Base-by-base conservation (phyloP, 257 asterid species). In the Gentiana macrophylla region DNA sequence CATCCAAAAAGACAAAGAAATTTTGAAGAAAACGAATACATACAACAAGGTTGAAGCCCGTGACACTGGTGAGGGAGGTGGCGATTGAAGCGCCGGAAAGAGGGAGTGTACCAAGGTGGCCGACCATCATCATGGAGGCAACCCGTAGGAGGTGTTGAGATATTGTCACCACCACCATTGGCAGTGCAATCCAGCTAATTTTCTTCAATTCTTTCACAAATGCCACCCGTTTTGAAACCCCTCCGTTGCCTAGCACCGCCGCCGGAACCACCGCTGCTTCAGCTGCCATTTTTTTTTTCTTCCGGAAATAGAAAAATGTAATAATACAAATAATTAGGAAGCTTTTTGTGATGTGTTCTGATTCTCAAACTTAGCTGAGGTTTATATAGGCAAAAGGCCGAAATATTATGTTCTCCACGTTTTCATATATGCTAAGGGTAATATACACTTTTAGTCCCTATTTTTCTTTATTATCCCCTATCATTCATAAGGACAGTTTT, bases 11-110 rank as follows among this genome's bases (percentile, higher is more conserved):
- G 6, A 38, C 4, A 38, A 38, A 38, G 44, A 38, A 38, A 38
- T 38, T 3, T 4, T 38, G 8, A 38, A 38, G 44, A 38, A 38
- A 38, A 38, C 24, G 7, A 8, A 4, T 38, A 38, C 45, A 38
- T 70, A 77, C 83, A 38, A 77, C 37, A 37, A 77, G 52, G 49
- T 79, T 77, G 61, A 67, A 77, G 33, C 83, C 75, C 8, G 79
- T 67, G 48, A 77, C 79, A 38, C 70, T 73, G 9, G 69, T 57
- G 59, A 77, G 62, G 41, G 83, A 73, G 6, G 72, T 70, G 35
- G 79, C 79, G 11, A 77, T 32, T 32, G 79, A 61, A 8, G 75
- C 60, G 44, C 73, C 74, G 37, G 83, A 67, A 12, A 77, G 70
- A 7, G 70, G 49, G 24, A 77, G 70, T 49, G 64, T 66, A 45